Conservation (phyloP, 805 yeast species). For the Debaryomyces maramus region DNA sequence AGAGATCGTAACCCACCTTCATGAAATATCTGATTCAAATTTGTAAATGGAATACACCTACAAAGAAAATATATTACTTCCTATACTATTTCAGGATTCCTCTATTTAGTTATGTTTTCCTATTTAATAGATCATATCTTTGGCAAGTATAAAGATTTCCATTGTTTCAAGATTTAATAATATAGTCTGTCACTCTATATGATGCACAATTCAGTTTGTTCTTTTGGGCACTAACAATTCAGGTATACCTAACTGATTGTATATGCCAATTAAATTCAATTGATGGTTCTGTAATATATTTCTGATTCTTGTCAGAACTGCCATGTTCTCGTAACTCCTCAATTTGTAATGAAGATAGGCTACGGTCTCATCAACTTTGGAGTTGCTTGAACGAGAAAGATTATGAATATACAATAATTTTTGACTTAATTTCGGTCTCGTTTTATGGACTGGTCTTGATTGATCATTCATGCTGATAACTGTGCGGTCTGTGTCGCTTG, state of each 20-base stretch:
- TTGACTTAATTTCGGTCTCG: slow-evolving; percentile 2
- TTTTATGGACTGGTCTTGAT: background rate
- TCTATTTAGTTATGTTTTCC: background rate
- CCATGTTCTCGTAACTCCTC: slow-evolving; percentile 7
- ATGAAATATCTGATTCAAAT: no score
- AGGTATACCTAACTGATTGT: slow-evolving; percentile 3
- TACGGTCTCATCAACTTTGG: slow-evolving; percentile 16
- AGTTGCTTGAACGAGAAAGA: slow-evolving; percentile 12
- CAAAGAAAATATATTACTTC: no score
- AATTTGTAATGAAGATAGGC: slow-evolving; percentile 20
- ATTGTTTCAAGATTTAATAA: no score
- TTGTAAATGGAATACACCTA: no score
- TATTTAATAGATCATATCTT: background rate
- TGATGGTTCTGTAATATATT: slow-evolving; percentile 5
- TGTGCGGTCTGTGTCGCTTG: no score
- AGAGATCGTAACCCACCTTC: slow-evolving; percentile 8
- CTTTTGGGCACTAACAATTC: slow-evolving; percentile 3
- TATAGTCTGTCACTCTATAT: no score
- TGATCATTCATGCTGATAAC: no score
- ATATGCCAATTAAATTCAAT: slow-evolving; percentile 3
- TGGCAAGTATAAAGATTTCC: background rate
- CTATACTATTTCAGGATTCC: background rate
- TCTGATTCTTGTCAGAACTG: slow-evolving; percentile 3
- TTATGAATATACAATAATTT: slow-evolving; percentile 6
- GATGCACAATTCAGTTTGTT: slow-evolving; percentile 4